Percentiles rank a stretch among this genome's conserved stretches.
phyloP scores from a whole-genome alignment of 2,329 filamentous ascomycete genomes.

The Fonsecaea monophora region DNA sequence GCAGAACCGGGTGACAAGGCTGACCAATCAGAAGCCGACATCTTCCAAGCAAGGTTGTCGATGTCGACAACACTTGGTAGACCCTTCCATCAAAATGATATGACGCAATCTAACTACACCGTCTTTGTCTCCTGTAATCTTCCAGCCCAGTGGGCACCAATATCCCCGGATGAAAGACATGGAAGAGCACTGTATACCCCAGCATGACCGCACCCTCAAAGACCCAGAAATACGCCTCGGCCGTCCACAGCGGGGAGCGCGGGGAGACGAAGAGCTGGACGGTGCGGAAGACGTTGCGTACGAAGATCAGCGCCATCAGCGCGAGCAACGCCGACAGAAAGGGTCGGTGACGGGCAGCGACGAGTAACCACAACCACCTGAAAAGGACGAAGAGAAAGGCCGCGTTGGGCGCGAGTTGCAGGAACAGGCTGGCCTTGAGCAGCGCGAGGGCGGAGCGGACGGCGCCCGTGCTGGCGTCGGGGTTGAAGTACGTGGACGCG shows the following conservation, averaged over 20 bases:
- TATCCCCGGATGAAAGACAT: constrained; percentile 21
- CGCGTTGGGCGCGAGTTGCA: constrained; percentile 25
- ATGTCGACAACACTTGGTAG: no score
- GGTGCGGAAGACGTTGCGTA: constrained; percentile 29
- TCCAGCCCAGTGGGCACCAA: not conserved
- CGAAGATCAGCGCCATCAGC: constrained; percentile 13
- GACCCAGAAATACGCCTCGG: constrained; percentile 32
- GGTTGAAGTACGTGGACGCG: constrained; percentile 27
- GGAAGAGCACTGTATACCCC: constrained; percentile 23
- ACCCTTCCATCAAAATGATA: no score
- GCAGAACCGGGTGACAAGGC: not conserved
- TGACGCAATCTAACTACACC: not conserved
- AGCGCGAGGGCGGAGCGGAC: constrained; percentile 24
- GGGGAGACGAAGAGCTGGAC: constrained; percentile 32
- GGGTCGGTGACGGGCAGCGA: not conserved
- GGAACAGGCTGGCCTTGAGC: constrained; percentile 28
- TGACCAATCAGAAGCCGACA: not conserved
- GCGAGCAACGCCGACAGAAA: constrained; percentile 1
- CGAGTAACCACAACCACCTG: no score
- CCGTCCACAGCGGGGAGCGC: constrained; percentile 21
- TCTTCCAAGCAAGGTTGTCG: not conserved
- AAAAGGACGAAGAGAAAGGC: constrained; percentile 14
- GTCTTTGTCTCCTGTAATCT: not conserved
- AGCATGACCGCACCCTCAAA: constrained; percentile 30
- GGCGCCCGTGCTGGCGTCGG: not conserved